Conservation (phyloP, 108 stramenopile genomes). For the Nannochloropsis salina region DNA sequence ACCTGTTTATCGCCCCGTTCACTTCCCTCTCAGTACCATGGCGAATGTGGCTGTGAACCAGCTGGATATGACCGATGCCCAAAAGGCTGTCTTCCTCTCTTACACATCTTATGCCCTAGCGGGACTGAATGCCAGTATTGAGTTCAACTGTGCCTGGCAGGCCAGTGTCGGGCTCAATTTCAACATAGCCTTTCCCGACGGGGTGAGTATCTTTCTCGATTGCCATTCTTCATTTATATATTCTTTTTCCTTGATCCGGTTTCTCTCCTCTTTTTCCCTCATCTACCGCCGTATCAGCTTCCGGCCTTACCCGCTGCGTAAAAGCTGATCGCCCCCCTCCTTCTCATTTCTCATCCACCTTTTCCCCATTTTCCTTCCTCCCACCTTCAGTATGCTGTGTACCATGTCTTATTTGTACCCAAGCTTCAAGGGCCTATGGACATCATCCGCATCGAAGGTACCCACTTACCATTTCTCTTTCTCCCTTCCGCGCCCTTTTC, state of each 20-base stretch:
- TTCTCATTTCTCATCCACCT: background rate
- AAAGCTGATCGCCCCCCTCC: background rate
- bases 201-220: background rate
- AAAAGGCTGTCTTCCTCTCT: slow-evolving; percentile 9
- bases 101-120: background rate
- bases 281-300: background rate
- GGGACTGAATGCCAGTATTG: background rate
- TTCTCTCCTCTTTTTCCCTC: background rate
- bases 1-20: background rate
- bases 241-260: too few relatives aligned
- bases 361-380: background rate
- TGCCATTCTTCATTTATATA: too few relatives aligned
- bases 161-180: background rate
- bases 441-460: background rate
- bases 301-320: background rate
- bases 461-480: background rate
- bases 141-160: background rate
- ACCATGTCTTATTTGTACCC: background rate
- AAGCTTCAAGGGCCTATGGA: background rate
- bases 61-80: slow-evolving; percentile 8
- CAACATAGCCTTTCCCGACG: background rate
- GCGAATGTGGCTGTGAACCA: background rate
- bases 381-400: background rate
- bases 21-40: background rate
- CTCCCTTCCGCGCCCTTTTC: background rate